phyloP scores from a whole-genome alignment of 768 basidiomycete species.

The Boletellus emodensis region DNA sequence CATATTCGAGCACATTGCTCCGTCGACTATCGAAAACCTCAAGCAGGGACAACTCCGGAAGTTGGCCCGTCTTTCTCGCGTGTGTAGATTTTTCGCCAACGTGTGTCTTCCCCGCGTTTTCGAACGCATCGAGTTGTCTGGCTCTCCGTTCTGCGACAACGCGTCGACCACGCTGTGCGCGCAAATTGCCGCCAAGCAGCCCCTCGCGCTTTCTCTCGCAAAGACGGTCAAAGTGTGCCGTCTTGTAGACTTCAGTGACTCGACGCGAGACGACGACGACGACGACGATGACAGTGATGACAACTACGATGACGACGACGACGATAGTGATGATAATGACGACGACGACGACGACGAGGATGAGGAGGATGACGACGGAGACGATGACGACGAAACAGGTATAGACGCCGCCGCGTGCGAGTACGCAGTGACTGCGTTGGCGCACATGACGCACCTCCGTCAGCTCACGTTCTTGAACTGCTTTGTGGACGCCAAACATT shows the following conservation, averaged over 20 bases:
- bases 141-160: slow-evolving; percentile 16
- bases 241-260: neutral
- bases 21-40: slow-evolving; percentile 7
- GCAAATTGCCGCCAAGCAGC: slow-evolving; percentile 22
- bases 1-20: slow-evolving; percentile 35
- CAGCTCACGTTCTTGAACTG: slow-evolving; percentile 8
- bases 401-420: neutral
- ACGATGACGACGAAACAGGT: no score
- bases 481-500: slow-evolving; percentile 11
- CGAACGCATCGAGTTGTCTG: slow-evolving; percentile 24
- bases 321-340: no score
- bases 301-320: no score
- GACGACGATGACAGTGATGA: no score
- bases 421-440: slow-evolving; percentile 4
- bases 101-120: slow-evolving; percentile 39
- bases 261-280: neutral
- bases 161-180: slow-evolving; percentile 21
- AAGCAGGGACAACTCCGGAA: slow-evolving; percentile 6
- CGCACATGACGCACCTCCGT: slow-evolving; percentile 17
- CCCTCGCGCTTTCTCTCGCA: slow-evolving; percentile 29
- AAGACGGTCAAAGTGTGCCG: slow-evolving; percentile 26
- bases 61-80: slow-evolving; percentile 32
- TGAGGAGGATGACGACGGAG: no score
- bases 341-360: no score
- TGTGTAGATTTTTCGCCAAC: slow-evolving; percentile 43